Evolutionary conservation across 768 basidiomycete species (phyloP).

Genomic region (Psilocybe tampanensis): DNA sequence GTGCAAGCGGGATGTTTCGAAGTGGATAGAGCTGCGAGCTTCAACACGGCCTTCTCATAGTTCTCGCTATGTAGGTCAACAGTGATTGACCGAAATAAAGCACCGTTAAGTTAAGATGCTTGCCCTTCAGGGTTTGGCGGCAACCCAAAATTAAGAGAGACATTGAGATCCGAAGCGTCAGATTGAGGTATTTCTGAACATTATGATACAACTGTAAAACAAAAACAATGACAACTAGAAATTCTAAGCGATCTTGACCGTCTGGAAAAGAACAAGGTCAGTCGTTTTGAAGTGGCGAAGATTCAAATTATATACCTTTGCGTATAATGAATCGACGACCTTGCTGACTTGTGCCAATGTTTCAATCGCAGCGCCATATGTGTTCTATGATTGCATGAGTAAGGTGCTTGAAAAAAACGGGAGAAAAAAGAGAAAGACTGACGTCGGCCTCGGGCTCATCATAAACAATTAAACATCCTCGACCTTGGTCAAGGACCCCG

Average conservation of each 20-base stretch:
- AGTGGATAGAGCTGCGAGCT: background rate
- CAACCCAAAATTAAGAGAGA: too few relatives aligned
- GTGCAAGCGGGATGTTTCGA: background rate
- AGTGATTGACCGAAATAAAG: background rate
- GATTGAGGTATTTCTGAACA: too few relatives aligned
- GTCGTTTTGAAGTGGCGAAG: background rate
- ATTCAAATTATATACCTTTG: slow-evolving; percentile 50
- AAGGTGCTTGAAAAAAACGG: background rate
- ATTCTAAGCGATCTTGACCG: slow-evolving; percentile 8
- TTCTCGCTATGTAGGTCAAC: background rate
- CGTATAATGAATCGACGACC: slow-evolving; percentile 93
- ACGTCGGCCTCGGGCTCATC: slow-evolving; percentile 87
- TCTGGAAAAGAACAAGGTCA: background rate
- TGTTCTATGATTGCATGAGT: slow-evolving; percentile 52
- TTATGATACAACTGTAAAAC: background rate
- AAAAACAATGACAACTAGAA: background rate
- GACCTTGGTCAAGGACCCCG: slow-evolving; percentile 95
- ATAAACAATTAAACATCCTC: slow-evolving; percentile 90
- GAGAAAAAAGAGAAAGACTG: slow-evolving; percentile 30
- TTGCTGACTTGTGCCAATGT: slow-evolving; percentile 90
- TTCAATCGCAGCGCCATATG: slow-evolving; percentile 87
- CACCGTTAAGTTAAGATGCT: too few relatives aligned
- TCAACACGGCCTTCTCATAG: background rate
- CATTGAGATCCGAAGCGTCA: too few relatives aligned
- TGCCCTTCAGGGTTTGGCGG: too few relatives aligned